Percentiles rank a stretch among this genome's conserved stretches.
Conservation (phyloP, 2,329 filamentous ascomycete species). For the Mycosphaerella sp. region DNA sequence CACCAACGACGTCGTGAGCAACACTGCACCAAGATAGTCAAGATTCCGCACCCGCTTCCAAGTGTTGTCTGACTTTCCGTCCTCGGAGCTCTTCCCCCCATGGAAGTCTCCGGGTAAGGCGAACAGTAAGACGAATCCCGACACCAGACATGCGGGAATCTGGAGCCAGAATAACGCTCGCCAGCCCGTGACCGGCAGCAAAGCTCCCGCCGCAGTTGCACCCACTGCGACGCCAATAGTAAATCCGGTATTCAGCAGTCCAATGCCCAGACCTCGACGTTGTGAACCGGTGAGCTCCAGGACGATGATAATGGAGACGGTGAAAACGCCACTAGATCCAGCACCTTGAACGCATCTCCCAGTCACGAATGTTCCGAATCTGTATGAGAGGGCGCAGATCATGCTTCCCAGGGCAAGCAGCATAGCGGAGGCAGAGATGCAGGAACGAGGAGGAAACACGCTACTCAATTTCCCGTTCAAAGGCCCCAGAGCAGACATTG, state of each 20-base stretch:
- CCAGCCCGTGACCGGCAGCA: constrained; percentile 63
- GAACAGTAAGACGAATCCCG: constrained; percentile 57
- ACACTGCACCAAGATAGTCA: constrained; percentile 66
- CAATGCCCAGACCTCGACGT: constrained; percentile 66
- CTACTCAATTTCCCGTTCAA: constrained; percentile 65
- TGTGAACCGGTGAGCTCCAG: constrained; percentile 65
- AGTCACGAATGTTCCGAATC: constrained; percentile 58
- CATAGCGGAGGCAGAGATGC: constrained; percentile 57
- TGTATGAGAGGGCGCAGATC: constrained; percentile 56
- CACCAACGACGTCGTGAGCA: constrained; percentile 59
- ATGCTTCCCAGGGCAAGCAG: constrained; percentile 57
- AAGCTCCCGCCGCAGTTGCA: constrained; percentile 61
- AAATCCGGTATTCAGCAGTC: constrained; percentile 65
- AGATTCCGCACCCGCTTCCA: constrained; percentile 55
- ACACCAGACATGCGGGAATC: constrained; percentile 56
- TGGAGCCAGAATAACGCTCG: constrained; percentile 69
- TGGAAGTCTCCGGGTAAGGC: constrained; percentile 53
- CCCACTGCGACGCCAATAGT: constrained; percentile 66
- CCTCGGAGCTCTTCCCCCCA: constrained; percentile 19
- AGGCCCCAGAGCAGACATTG: constrained; percentile 56
- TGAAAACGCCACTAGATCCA: constrained; percentile 66
- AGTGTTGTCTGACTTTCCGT: constrained; percentile 19
- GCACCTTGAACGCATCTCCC: constrained; percentile 63
- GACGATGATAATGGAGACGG: constrained; percentile 66
- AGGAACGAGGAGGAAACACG: constrained; percentile 63